Percentiles rank a stretch among this genome's conserved stretches.
These are phyloP conservation scores for Paecilomyces formosus DNA, from an alignment of 2,329 filamentous ascomycete species.

Conservation along the genomic window DNA sequence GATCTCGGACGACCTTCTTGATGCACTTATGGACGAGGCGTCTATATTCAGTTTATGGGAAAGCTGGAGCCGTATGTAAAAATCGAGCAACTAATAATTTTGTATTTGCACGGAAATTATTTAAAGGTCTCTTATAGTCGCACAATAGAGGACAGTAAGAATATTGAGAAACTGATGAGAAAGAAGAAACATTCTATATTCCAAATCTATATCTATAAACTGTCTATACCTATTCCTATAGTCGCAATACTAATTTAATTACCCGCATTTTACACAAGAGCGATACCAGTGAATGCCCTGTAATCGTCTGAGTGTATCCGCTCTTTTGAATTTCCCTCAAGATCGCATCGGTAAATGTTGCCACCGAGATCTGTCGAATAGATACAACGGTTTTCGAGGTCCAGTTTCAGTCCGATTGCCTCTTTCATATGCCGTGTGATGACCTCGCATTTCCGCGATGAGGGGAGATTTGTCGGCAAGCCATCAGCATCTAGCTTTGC, in stretches of 20 bases:
- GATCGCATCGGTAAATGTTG: conserved; percentile 15
- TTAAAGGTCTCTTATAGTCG: neutral
- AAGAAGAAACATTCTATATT: neutral
- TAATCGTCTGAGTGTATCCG: conserved; percentile 8
- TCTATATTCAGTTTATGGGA: conserved; percentile 18
- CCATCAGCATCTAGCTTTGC: conserved; percentile 13
- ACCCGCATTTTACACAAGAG: neutral
- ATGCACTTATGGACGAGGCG: conserved; percentile 15
- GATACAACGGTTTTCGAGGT: conserved; percentile 10
- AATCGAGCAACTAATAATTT: neutral
- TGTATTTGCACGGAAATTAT: neutral
- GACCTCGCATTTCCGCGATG: conserved; percentile 12
- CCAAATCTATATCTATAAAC: neutral
- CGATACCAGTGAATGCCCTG: conserved; percentile 14
- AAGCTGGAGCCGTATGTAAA: conserved; percentile 7
- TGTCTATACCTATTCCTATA: neutral
- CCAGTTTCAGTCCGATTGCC: conserved; percentile 39
- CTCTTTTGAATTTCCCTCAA: conserved; percentile 12
- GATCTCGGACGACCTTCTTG: conserved; percentile 8
- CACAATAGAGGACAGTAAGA: neutral
- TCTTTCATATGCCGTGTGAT: conserved; percentile 35
- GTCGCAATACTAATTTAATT: neutral
- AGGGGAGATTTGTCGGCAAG: conserved; percentile 19
- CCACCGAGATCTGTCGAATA: conserved; percentile 23
- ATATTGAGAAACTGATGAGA: neutral